Evolutionary conservation across 2,329 filamentous ascomycete species (phyloP).

Genomic region (Leptographium wingfieldii): DNA sequence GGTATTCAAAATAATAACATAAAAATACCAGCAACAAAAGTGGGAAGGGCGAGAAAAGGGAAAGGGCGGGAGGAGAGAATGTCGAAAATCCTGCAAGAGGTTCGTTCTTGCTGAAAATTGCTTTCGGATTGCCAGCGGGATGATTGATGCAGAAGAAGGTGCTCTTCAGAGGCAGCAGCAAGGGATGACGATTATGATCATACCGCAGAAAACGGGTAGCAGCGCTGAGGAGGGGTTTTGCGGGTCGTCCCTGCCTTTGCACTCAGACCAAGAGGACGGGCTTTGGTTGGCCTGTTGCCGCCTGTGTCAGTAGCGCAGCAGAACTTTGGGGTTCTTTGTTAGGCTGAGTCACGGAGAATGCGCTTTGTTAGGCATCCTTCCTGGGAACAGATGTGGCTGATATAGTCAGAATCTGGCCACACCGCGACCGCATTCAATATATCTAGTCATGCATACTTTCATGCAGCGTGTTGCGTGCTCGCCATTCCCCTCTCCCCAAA

Average conservation of each 20-base stretch:
- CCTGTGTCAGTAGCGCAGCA: not conserved
- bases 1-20: slow-evolving; percentile 7
- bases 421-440: not conserved
- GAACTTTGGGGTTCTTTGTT: not conserved
- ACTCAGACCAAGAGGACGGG: not conserved
- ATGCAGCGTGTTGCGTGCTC: not conserved
- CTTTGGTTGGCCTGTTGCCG: slow-evolving; percentile 1
- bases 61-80: not conserved
- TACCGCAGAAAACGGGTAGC: slow-evolving; percentile 1
- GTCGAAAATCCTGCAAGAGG: not conserved
- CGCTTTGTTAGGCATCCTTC: not conserved
- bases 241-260: slow-evolving; percentile 2
- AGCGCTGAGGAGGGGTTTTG: slow-evolving; percentile 4
- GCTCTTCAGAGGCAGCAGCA: not conserved
- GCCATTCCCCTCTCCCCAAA: not conserved
- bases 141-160: not conserved
- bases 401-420: not conserved
- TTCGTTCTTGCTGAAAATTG: not conserved
- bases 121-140: not conserved
- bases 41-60: not conserved
- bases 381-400: not conserved
- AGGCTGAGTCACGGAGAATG: not conserved
- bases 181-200: not conserved
- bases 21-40: slow-evolving; percentile 3
- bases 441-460: not conserved